Evolutionary conservation across 2,329 filamentous ascomycete genomes (phyloP), one percentile per base, ranked within the genome.

Genomic region (Dothideomycetidae sp.): DNA sequence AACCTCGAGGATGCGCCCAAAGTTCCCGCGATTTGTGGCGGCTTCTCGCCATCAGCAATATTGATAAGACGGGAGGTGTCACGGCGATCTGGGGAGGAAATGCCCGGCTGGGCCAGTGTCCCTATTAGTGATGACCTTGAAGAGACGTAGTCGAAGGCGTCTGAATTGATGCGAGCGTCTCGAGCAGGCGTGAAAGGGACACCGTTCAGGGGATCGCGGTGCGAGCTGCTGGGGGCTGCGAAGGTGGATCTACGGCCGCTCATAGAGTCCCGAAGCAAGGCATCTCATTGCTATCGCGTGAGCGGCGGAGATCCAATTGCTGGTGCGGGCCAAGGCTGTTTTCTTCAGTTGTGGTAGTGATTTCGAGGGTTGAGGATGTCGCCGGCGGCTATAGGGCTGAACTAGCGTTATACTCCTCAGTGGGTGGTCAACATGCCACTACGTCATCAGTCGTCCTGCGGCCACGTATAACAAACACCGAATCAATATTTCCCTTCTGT

Each of bases 241-340:
- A 36, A 31, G 17, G 29, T 40, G 9, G 23, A 31, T 14, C 34
- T 40, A 28, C 31, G 32, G 29, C 34, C 26, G 34, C 26, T 40
- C 38, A 40, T 40, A 28, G 28, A 36, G 31, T 26, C 7, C 7
- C 7, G 21, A n/a, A 7, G 21, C 7, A 26, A n/a, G n/a, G 21
- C 7, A 26, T 26, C n/a, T 26, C 21, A 26, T 26, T 26, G 21
- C n/a, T 7, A 7, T 7, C 21, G 7, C n/a, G 21, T 7, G n/a
- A 26, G 21, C 21, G 21, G 21, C 21, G 21, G n/a, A n/a, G n/a
- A n/a, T n/a, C n/a, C n/a, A n/a, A n/a, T n/a, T n/a, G n/a, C n/a
- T n/a, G n/a, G n/a, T n/a, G n/a, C n/a, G n/a, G n/a, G n/a, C n/a
- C n/a, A n/a, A n/a, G n/a, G n/a, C n/a, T n/a, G n/a, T n/a, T n/a